A percentile compares a stretch with the other conserved stretches of the same genome.
phyloP scores from a whole-genome alignment of 164 flowering plant genomes.

The Piper betle region DNA sequence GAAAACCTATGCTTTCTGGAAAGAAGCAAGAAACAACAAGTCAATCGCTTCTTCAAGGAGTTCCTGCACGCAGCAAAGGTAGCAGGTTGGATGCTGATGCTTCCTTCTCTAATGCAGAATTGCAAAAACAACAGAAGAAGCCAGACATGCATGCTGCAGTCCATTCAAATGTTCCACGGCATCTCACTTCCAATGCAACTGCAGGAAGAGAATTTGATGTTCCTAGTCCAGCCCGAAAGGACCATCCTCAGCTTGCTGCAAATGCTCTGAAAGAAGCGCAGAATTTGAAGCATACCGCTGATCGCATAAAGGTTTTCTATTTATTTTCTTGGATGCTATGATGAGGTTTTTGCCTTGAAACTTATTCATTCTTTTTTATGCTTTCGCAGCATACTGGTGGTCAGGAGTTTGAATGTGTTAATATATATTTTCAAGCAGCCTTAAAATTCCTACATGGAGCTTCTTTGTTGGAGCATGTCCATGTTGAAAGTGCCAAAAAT shows the following conservation, averaged over 20 bases:
- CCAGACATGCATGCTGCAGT: constrained; percentile 33
- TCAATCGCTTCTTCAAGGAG: constrained; percentile 14
- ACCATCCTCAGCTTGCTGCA: constrained; percentile 52
- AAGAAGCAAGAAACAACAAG: constrained; percentile 5
- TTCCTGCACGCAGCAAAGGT: constrained; percentile 18
- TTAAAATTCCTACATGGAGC: constrained; percentile 87
- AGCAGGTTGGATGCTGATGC: constrained; percentile 26
- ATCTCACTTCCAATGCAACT: constrained; percentile 29
- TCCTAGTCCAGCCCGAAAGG: constrained; percentile 64
- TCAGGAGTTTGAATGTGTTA: constrained; percentile 38
- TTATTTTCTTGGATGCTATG: not conserved
- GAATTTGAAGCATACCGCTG: constrained; percentile 79
- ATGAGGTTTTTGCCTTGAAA: not conserved
- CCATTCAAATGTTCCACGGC: constrained; percentile 20
- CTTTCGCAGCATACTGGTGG: constrained; percentile 37
- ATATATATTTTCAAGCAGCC: constrained; percentile 77
- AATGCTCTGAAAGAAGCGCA: constrained; percentile 81
- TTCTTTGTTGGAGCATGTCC: constrained; percentile 49
- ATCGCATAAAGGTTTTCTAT: constrained; percentile 63
- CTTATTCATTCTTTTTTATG: not conserved
- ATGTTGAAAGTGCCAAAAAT: constrained; percentile 44
- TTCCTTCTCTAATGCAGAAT: constrained; percentile 25
- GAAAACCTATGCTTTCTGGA: not conserved
- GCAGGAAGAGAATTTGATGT: constrained; percentile 36
- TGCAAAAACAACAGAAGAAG: constrained; percentile 24